phyloP scores from a whole-genome alignment of 768 basidiomycete species.

The Lenzites betulinus region DNA sequence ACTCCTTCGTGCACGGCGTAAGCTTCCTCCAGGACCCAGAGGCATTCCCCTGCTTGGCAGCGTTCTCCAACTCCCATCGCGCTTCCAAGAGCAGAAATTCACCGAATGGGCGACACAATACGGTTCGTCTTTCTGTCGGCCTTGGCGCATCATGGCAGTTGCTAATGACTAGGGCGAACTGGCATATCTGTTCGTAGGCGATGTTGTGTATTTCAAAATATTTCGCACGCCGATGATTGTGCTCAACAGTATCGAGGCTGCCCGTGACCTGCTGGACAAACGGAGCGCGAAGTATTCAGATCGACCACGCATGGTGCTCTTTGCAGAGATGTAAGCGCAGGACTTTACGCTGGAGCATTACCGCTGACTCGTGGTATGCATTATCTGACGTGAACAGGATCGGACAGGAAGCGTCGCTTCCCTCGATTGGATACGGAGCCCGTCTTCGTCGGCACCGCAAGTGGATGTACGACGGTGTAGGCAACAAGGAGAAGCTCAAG shows the following conservation, averaged over 20 bases:
- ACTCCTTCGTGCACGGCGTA: background rate
- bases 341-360: no score
- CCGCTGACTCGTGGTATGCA: no score
- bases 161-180: background rate
- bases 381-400: conserved; percentile 5
- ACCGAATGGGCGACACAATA: conserved; percentile 9
- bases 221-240: conserved; percentile 27
- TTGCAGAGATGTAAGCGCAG: conserved; percentile 9
- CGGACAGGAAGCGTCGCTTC: conserved; percentile 5
- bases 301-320: conserved; percentile 25
- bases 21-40: conserved; percentile 23
- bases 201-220: conserved; percentile 16
- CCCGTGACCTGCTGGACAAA: conserved; percentile 32
- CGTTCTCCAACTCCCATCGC: conserved; percentile 14
- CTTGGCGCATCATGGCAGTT: background rate
- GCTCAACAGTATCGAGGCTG: conserved; percentile 28
- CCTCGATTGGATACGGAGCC: conserved; percentile 11
- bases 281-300: conserved; percentile 30
- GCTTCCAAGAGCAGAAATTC: conserved; percentile 12
- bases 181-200: conserved; percentile 13
- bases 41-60: conserved; percentile 21
- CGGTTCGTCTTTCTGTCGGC: conserved; percentile 6
- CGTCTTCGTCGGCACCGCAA: conserved; percentile 18
- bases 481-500: background rate
- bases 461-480: conserved; percentile 20